phyloP scores from a whole-genome alignment of 2,329 filamentous ascomycete species.

The Monilinia polystroma region DNA sequence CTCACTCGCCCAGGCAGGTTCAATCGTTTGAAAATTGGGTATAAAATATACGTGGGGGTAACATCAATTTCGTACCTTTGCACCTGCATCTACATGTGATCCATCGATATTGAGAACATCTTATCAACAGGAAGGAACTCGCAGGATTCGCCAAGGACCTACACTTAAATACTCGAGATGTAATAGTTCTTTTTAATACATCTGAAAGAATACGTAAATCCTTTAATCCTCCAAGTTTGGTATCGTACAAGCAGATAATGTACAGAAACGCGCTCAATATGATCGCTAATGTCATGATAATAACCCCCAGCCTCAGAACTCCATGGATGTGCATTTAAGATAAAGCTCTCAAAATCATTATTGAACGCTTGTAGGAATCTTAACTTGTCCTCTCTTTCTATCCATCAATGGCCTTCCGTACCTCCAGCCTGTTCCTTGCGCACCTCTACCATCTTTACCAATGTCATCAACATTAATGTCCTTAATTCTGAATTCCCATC shows the following conservation, averaged over 20 bases:
- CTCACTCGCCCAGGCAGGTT: too few relatives aligned
- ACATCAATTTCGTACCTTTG: neutral
- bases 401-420: conserved; percentile 65
- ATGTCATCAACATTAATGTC: conserved; percentile 57
- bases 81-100: neutral
- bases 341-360: conserved; percentile 26
- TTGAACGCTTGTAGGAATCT: conserved; percentile 62
- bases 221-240: neutral
- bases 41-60: neutral
- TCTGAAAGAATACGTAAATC: neutral
- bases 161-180: neutral
- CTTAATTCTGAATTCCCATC: conserved; percentile 64
- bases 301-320: conserved; percentile 16
- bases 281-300: conserved; percentile 22
- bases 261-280: conserved; percentile 9
- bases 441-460: conserved; percentile 53
- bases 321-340: conserved; percentile 20
- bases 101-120: neutral
- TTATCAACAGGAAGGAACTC: neutral
- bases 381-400: conserved; percentile 61
- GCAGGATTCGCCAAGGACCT: neutral
- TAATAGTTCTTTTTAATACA: conserved; percentile 3
- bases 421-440: conserved; percentile 56
- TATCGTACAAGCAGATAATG: conserved; percentile 18
- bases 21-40: too few relatives aligned